Conservation (phyloP, 176 grass and related monocot species). For the Zizania latifolia region DNA sequence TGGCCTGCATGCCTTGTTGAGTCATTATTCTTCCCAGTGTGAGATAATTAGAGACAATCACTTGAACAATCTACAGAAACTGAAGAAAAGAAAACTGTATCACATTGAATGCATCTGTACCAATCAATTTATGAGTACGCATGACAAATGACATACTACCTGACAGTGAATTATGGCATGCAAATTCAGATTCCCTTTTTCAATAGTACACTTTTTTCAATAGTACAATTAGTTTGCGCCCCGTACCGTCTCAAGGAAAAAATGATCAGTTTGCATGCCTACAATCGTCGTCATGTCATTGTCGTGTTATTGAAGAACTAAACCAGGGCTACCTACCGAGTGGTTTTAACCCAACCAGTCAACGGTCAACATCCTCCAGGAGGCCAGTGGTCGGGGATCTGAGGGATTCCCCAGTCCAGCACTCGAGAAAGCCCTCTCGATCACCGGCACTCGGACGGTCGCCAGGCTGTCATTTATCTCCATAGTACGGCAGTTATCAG, state of each 20-base stretch:
- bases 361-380: no score
- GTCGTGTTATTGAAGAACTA: conserved; percentile 1
- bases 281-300: neutral
- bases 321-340: no score
- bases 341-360: no score
- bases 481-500: no score
- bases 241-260: neutral
- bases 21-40: neutral
- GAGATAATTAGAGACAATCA: neutral
- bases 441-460: no score
- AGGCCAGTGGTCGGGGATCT: no score
- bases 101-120: neutral
- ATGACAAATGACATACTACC: conserved; percentile 41
- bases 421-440: no score
- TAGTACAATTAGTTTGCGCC: conserved; percentile 18
- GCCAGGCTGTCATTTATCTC: no score
- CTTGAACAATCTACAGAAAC: neutral
- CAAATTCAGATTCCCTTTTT: conserved; percentile 3
- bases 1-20: neutral
- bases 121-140: conserved; percentile 16
- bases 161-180: neutral
- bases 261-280: neutral
- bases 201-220: no score
- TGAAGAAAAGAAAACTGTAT: neutral
- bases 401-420: no score